Base-by-base conservation (phyloP, 2,329 filamentous ascomycete species). In the Cordyceps militaris region DNA sequence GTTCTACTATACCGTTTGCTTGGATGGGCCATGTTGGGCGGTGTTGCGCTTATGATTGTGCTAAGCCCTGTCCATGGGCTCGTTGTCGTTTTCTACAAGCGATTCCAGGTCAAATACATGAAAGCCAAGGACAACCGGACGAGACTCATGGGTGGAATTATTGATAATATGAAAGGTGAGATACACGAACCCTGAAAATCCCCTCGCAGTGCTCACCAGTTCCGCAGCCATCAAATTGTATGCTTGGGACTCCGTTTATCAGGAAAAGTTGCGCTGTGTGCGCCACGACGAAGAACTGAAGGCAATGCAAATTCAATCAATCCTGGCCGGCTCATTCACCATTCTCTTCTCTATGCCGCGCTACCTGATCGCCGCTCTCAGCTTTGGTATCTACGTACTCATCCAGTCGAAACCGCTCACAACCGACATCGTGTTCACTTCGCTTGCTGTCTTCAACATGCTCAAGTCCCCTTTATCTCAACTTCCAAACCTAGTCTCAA, bases 341-440 rank as follows among this genome's bases (percentile, higher is more conserved):
- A 96, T 96, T 66, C 95, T 90, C n/a, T 96, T 91, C 91, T 91
- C 88, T 53, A 92, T 89, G 1, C 95, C 91, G 2, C 91, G 91
- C 3, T 96, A 96, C 75, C 78, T 96, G 40, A 91, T 96, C 3
- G 96, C 91, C 2, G 96, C 91, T 75, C 88, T 87, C 16, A 96
- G 91, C 0, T 96, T 96, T 67, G 84, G 89, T 9, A 86, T 95
- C 19, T 96, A 93, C 65, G 91, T 96, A 30, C 76, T 92, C 64
- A 91, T 88, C 1, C 83, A 83, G 60, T 78, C 91, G 64, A 78
- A 78, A 56, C 88, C 91, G 6, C 73, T 96, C 67, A 91, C 88
- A 8, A 95, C 89, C 1, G 89, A 94, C 3, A 91, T 96, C 63
- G 89, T 96, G 23, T 96, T 96, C 73, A 91, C 91, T 6, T 90